Percentiles rank a stretch among this genome's conserved stretches.
These are phyloP conservation scores for Prunus dulcis DNA, from an alignment of 306 rosid genomes.

Conservation along the genomic window DNA sequence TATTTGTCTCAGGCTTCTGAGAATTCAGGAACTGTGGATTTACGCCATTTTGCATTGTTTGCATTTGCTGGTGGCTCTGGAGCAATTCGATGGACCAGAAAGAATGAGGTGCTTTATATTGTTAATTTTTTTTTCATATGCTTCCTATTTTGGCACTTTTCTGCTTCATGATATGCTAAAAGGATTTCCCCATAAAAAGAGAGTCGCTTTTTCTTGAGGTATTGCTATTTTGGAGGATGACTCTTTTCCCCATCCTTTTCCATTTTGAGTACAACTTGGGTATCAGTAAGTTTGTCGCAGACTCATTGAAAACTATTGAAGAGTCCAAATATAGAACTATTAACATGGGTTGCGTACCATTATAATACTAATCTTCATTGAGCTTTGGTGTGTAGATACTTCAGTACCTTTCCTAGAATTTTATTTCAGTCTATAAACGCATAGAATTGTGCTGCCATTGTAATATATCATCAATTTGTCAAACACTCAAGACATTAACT, in stretches of 20 bases:
- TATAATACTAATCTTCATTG: no score
- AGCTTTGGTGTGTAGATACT: no score
- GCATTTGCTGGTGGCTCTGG: conserved; percentile 97
- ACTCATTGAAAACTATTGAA: no score
- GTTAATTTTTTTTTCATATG: neutral
- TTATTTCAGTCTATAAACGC: neutral
- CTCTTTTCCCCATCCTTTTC: neutral
- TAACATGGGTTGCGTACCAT: no score
- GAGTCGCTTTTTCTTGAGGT: neutral
- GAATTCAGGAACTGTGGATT: conserved; percentile 66
- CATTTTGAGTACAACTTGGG: no score
- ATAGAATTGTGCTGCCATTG: neutral
- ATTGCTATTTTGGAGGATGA: neutral
- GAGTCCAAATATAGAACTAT: no score
- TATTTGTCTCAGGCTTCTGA: conserved; percentile 57
- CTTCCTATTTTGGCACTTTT: neutral
- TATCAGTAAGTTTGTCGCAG: no score
- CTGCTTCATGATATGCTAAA: neutral
- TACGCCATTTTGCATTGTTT: conserved; percentile 87
- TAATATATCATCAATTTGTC: neutral
- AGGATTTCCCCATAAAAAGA: neutral
- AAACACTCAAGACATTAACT: neutral
- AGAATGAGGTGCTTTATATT: conserved; percentile 63
- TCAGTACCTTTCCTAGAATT: no score
- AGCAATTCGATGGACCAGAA: conserved; percentile 63